A percentile compares a stretch with the other conserved stretches of the same genome.
phyloP scores from a whole-genome alignment of 2,329 filamentous ascomycete genomes.

The Geosmithia flava region DNA sequence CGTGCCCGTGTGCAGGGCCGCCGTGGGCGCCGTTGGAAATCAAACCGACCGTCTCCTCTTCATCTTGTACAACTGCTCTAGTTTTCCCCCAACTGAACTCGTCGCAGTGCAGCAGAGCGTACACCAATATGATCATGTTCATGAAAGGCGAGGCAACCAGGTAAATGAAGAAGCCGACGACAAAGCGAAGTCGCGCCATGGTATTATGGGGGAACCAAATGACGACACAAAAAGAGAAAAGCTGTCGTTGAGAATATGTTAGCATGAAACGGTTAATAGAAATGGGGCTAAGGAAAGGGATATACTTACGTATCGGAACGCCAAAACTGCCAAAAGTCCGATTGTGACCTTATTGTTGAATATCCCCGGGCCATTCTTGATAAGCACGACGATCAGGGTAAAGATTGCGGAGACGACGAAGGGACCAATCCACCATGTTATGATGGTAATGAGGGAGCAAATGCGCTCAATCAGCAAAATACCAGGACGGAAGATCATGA shows the following conservation, averaged over 20 bases:
- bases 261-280: no score
- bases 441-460: constrained; percentile 29
- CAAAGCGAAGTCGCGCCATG: constrained; percentile 23
- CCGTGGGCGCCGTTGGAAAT: not conserved
- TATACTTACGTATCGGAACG: constrained; percentile 26
- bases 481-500: constrained; percentile 30
- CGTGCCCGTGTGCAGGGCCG: no score
- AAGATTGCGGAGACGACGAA: constrained; percentile 28
- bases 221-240: constrained; percentile 27
- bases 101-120: constrained; percentile 27
- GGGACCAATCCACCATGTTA: constrained; percentile 31
- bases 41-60: constrained; percentile 1
- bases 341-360: constrained; percentile 22
- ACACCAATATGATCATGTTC: constrained; percentile 27
- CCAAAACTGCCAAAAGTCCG: constrained; percentile 21
- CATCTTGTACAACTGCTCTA: constrained; percentile 19
- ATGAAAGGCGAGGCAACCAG: constrained; percentile 25
- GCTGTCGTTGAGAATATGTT: no score
- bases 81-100: constrained; percentile 35
- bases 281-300: not conserved
- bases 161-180: constrained; percentile 23
- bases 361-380: constrained; percentile 15
- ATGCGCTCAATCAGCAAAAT: constrained; percentile 29
- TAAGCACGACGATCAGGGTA: constrained; percentile 21
- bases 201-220: constrained; percentile 27